Conservation (phyloP, 805 yeast species). For the Saturnispora gosingensis region DNA sequence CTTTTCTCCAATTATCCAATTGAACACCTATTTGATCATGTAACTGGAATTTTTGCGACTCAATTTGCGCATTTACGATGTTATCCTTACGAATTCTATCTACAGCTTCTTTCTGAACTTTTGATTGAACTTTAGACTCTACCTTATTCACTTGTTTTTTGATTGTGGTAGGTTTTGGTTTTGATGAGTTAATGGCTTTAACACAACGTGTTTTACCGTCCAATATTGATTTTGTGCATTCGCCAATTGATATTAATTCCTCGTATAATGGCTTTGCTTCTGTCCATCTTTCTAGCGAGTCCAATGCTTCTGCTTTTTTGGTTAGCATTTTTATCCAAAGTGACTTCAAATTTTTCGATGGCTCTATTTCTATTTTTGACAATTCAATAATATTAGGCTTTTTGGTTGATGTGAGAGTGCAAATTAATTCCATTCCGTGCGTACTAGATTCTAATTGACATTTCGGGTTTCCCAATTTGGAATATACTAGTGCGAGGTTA, state of each 20-base stretch:
- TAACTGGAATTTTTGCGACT: conserved; percentile 48
- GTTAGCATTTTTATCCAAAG: conserved; percentile 66
- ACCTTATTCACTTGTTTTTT: neutral
- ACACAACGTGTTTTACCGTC: conserved; percentile 80
- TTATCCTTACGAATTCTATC: conserved; percentile 6
- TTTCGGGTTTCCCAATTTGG: conserved; percentile 64
- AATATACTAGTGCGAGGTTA: conserved; percentile 59
- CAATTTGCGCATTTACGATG: conserved; percentile 25
- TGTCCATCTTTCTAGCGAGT: conserved; percentile 61
- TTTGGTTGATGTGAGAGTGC: conserved; percentile 16
- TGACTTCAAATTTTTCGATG: conserved; percentile 47
- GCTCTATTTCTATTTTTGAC: conserved; percentile 30
- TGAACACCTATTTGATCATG: conserved; percentile 53
- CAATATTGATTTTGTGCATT: conserved; percentile 50
- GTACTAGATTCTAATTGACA: conserved; percentile 39
- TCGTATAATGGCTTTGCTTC: conserved; percentile 57
- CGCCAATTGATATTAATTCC: conserved; percentile 57
- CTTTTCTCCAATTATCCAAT: conserved; percentile 55
- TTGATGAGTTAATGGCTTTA: conserved; percentile 37
- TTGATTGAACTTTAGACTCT: neutral
- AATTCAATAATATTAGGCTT: conserved; percentile 5
- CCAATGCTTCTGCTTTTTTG: conserved; percentile 77
- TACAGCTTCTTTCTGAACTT: neutral
- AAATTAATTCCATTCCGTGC: conserved; percentile 36
- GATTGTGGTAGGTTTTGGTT: conserved; percentile 10